Conservation (phyloP, 306 rosid genomes). For the Glycine soja region DNA sequence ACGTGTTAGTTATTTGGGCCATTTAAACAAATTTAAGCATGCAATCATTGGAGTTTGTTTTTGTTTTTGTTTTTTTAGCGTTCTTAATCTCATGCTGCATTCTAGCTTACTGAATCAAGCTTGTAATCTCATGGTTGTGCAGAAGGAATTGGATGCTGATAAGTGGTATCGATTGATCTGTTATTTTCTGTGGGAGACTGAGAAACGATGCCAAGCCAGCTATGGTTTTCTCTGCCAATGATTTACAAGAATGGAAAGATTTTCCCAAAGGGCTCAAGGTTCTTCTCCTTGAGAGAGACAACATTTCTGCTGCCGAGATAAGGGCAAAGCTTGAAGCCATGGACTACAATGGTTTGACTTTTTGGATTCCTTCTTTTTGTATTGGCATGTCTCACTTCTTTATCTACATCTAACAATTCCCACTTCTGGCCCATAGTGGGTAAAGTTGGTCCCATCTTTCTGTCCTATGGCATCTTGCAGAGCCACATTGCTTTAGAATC, state of each 20-base stretch:
- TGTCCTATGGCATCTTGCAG: conserved; percentile 45
- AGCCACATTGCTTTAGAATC: conserved; percentile 39
- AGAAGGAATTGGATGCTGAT: conserved; percentile 53
- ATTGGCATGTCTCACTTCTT: conserved; percentile 29
- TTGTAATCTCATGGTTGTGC: conserved; percentile 48
- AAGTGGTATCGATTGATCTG: conserved; percentile 52
- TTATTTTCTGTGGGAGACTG: conserved; percentile 48
- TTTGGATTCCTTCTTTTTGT: conserved; percentile 36
- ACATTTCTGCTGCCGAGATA: conserved; percentile 68
- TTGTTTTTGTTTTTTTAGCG: not conserved
- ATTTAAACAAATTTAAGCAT: conserved; percentile 34
- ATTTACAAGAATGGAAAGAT: conserved; percentile 88
- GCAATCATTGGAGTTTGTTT: not conserved
- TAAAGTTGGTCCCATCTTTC: conserved; percentile 44
- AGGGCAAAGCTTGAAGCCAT: conserved; percentile 83
- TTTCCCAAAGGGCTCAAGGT: conserved; percentile 91
- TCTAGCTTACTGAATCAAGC: conserved; percentile 44
- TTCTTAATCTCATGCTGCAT: conserved; percentile 2
- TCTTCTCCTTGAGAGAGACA: conserved; percentile 86
- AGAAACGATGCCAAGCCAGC: conserved; percentile 98
- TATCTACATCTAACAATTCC: conserved; percentile 39
- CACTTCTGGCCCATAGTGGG: conserved; percentile 34
- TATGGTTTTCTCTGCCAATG: conserved; percentile 94
- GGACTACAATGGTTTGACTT: conserved; percentile 78
- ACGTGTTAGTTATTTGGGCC: conserved; percentile 29